Evolutionary conservation across 306 rosid species (phyloP), one percentile per base, ranked within the genome.

Genomic region (Corylus americana): DNA sequence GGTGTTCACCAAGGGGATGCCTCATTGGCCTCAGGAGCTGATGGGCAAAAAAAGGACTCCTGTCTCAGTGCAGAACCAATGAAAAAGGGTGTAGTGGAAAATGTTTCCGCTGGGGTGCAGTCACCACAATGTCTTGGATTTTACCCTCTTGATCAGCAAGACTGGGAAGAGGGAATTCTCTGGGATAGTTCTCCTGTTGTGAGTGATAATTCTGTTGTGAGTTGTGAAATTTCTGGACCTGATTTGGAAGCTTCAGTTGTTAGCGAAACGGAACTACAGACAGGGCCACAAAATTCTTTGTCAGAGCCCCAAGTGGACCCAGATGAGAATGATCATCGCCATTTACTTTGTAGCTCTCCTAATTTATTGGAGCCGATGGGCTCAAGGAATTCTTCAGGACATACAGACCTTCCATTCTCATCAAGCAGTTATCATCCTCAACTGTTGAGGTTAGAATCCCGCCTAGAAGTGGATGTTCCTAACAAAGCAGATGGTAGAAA

Each of bases 101-200:
- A 79, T 72, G 55, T 70, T 88, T 80, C 83, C 51, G 17, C 70
- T 80, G 88, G 83, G 77, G 82, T 74, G 57, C 79, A 80, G 71
- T 78, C 86, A 71, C 86, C 87, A 18, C 61, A 13, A 31, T 63
- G 79, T 72, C 42, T 90, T 78, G 76, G 86, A 47, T 83, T 92
- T 80, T 91, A 91, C 77, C 93, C 97, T 74, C 91, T 91, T 75
- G 98, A 95, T 90, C 98, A 90, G 81, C 92, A 83, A 82, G 91
- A 91, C 72, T 95, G 98, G 98, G 98, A 95, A 84, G 91, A 88
- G 72, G 86, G 82, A 70, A 95, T 95, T 83, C 68, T 84, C 71
- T 95, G 98, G 98, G 98, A 90, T 51, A 86, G 90, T 81, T 92
- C 98, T 79, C 96, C 96, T 62, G 79, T 82, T 42, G 76, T 70